Evolutionary conservation across 768 basidiomycete genomes (phyloP).

Genomic region (Boletus barrowsii): DNA sequence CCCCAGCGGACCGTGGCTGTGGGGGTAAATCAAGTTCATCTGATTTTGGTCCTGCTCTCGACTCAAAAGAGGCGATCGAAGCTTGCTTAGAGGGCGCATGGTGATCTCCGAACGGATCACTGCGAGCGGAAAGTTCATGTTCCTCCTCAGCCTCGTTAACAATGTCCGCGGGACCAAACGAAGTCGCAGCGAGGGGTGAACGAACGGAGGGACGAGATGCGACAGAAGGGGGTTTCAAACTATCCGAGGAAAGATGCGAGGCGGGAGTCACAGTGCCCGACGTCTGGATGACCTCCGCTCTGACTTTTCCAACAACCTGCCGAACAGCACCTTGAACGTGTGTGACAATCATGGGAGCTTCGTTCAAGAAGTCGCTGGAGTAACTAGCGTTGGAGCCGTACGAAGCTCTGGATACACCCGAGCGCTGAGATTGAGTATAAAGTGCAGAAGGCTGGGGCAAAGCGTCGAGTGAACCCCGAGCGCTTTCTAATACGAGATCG

Average conservation of each 20-base stretch:
- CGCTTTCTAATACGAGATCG: slow-evolving; percentile 59
- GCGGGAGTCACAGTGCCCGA: slow-evolving; percentile 37
- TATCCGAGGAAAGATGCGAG: slow-evolving; percentile 31
- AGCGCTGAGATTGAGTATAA: slow-evolving; percentile 49
- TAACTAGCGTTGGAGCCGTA: slow-evolving; percentile 74
- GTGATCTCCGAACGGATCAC: slow-evolving; percentile 66
- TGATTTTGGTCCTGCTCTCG: slow-evolving; percentile 34
- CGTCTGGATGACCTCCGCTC: slow-evolving; percentile 74
- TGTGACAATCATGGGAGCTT: slow-evolving; percentile 79
- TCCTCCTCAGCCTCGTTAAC: slow-evolving; percentile 44
- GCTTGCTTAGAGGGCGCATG: slow-evolving; percentile 29
- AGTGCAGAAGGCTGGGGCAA: slow-evolving; percentile 35
- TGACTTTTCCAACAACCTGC: slow-evolving; percentile 73
- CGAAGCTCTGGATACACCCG: slow-evolving; percentile 60
- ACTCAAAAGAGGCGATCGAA: slow-evolving; percentile 17
- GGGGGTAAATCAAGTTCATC: slow-evolving; percentile 39
- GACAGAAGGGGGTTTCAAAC: slow-evolving; percentile 40
- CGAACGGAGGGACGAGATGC: slow-evolving; percentile 44
- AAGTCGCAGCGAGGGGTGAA: slow-evolving; percentile 67
- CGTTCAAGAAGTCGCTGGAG: slow-evolving; percentile 75
- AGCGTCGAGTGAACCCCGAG: slow-evolving; percentile 57
- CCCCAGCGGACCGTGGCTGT: slow-evolving; percentile 57
- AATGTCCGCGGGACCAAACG: slow-evolving; percentile 70
- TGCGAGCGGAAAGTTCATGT: slow-evolving; percentile 23
- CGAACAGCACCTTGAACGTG: slow-evolving; percentile 59